Evolutionary conservation across 1,139 yeast genomes (phyloP), one percentile per base, ranked within the genome.

Genomic region (Diutina siamensis): DNA sequence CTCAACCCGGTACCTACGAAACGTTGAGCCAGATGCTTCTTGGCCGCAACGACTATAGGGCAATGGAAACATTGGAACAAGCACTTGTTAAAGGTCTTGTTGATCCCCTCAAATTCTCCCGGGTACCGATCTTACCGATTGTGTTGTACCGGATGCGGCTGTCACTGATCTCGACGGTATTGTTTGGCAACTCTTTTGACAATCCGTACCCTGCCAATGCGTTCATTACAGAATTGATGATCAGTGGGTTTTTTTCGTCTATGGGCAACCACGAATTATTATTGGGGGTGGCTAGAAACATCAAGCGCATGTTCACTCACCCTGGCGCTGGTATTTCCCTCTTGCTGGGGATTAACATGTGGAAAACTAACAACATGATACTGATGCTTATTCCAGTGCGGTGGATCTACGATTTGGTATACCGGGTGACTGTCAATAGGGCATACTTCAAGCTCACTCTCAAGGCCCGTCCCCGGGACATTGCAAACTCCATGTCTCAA

Each of bases 51-150:
- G 68, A 8, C 54, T 58, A n/a, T 50, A 35, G 15, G 21, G 33
- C 31, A 20, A 35, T 22, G 12, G 33, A 17, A 13, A 25, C 18
- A 15, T 20, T 40, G 35, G 44, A 40, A 19, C 22, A 21, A 36
- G 40, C 34, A 5, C 18, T 17, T 2, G n/a, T 44, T 7, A 28
- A 38, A 27, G 28, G 35, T n/a, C 18, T 64, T 17, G 59, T 67
- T 13, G 73, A 66, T 50, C 73, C 71, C 1, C 56, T 67, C 45
- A 67, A 67, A 27, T 65, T 68, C 47, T 59, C 67, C n/a, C 57
- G 71, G 36, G 60, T 70, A 18, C 72, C 74, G 1, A 51, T 65
- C 3, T 58, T 71, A 19, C 76, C 76, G 1, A 57, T 69, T 18
- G 60, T 67, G 34, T 50, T 71, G 50, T 69, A 66, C 52, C 57